phyloP scores from a whole-genome alignment of 2,329 filamentous ascomycete genomes.

The Epichloe glyceriae region DNA sequence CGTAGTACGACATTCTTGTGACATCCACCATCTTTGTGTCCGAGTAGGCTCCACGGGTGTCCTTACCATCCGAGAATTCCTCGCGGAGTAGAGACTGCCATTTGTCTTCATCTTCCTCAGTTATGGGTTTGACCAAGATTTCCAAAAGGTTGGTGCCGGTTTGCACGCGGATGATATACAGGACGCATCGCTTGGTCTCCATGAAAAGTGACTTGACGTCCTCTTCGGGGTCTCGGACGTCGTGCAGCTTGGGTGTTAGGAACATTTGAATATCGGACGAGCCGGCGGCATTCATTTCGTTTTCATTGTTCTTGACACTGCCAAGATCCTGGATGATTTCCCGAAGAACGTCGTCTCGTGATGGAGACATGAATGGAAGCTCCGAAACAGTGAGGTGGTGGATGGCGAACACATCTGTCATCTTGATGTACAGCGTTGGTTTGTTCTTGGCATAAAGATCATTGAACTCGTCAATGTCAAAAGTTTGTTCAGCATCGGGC shows the following conservation, averaged over 20 bases:
- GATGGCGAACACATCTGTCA: constrained; percentile 92
- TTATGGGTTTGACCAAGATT: constrained; percentile 83
- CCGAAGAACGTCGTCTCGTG: constrained; percentile 73
- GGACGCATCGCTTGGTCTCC: constrained; percentile 92
- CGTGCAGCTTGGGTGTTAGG: constrained; percentile 76
- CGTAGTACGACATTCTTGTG: constrained; percentile 75
- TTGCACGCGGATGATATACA: constrained; percentile 97
- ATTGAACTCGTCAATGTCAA: constrained; percentile 98
- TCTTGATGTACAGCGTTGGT: constrained; percentile 98
- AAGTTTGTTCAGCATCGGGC: constrained; percentile 76
- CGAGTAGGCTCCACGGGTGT: constrained; percentile 76
- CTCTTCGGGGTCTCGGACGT: constrained; percentile 84
- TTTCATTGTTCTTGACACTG: constrained; percentile 93
- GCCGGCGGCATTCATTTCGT: constrained; percentile 75
- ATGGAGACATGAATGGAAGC: constrained; percentile 62
- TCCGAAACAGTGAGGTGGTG: constrained; percentile 78
- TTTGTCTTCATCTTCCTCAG: constrained; percentile 73
- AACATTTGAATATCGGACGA: constrained; percentile 85
- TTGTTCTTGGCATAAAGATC: constrained; percentile 94
- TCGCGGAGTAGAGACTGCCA: constrained; percentile 74
- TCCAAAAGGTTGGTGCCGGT: constrained; percentile 86
- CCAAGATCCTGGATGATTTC: constrained; percentile 90
- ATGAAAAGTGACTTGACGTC: constrained; percentile 89
- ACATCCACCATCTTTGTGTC: constrained; percentile 81
- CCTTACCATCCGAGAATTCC: constrained; percentile 56